Conservation (phyloP, 2,329 filamentous ascomycete genomes). For the Pseudogymnoascus sp. region DNA sequence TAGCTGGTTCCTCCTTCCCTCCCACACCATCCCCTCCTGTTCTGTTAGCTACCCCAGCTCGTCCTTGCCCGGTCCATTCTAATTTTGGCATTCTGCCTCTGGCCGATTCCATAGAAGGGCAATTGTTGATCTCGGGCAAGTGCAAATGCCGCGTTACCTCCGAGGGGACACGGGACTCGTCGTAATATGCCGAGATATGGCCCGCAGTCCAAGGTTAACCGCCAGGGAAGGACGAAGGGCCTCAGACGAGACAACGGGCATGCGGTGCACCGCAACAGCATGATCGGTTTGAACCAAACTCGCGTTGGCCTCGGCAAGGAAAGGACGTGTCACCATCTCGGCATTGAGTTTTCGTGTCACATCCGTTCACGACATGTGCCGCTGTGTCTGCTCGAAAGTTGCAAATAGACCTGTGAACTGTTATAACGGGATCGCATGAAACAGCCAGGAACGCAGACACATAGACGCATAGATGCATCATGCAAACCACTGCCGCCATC, state of each 20-base stretch:
- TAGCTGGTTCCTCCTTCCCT: not conserved
- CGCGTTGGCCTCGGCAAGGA: not conserved
- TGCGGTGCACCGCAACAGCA: not conserved
- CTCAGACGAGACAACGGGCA: not conserved
- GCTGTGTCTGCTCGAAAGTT: not conserved
- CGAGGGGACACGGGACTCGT: not conserved
- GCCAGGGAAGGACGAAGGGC: not conserved
- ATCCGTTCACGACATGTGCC: not conserved
- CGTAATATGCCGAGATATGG: not conserved
- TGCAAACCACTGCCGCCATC: not conserved
- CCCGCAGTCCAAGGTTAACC: not conserved
- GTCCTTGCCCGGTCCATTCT: not conserved
- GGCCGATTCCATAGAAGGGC: not conserved
- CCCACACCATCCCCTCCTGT: not conserved
- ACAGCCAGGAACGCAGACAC: not conserved
- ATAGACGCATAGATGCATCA: not conserved
- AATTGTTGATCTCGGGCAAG: not conserved
- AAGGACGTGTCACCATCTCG: not conserved
- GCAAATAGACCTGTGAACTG: not conserved
- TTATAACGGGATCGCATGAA: not conserved
- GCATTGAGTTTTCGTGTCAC: not conserved
- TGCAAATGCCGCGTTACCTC: not conserved
- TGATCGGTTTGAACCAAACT: not conserved
- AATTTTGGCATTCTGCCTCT: not conserved
- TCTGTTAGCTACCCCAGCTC: not conserved